These are phyloP conservation scores for Wickerhamomyces silvicola DNA, from an alignment of 805 yeast species.

Conservation along the genomic window DNA sequence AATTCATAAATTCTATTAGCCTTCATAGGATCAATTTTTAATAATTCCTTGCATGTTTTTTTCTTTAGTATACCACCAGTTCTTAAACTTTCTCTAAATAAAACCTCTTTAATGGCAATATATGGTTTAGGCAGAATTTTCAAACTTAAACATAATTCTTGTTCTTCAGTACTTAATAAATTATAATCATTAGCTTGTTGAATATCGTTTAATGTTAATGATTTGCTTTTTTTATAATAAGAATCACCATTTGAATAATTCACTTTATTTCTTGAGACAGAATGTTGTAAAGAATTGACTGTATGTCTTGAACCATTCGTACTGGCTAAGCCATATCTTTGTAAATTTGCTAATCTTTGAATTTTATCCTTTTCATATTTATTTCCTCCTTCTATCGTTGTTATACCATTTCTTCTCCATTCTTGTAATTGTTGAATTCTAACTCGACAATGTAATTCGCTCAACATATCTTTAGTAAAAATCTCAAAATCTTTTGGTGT, in stretches of 20 bases:
- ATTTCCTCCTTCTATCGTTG: slow-evolving; percentile 72
- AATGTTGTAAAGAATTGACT: slow-evolving; percentile 23
- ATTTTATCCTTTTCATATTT: slow-evolving; percentile 86
- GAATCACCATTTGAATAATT: slow-evolving; percentile 12
- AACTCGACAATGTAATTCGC: slow-evolving; percentile 71
- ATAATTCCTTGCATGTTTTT: slow-evolving; percentile 75
- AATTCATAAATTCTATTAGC: slow-evolving; percentile 88
- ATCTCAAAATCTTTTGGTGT: slow-evolving; percentile 73
- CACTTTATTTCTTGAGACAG: slow-evolving; percentile 17
- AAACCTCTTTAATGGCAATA: slow-evolving; percentile 81
- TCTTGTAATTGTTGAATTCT: slow-evolving; percentile 87
- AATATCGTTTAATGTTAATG: slow-evolving; percentile 54
- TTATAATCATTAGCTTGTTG: slow-evolving; percentile 78
- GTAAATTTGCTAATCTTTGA: slow-evolving; percentile 55
- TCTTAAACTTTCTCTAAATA: slow-evolving; percentile 80
- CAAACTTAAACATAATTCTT: slow-evolving; percentile 72
- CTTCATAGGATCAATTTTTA: slow-evolving; percentile 81
- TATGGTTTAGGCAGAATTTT: slow-evolving; percentile 91
- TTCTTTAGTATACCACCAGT: slow-evolving; percentile 81
- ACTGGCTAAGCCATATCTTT: slow-evolving; percentile 36
- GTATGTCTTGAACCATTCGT: slow-evolving; percentile 27
- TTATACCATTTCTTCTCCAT: slow-evolving; percentile 88
- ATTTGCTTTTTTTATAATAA: slow-evolving; percentile 32
- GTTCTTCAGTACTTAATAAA: slow-evolving; percentile 81
- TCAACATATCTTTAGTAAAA: slow-evolving; percentile 65